A percentile compares a stretch with the other conserved stretches of the same genome.
Conservation (phyloP, 805 yeast species). For the Candida anglica region DNA sequence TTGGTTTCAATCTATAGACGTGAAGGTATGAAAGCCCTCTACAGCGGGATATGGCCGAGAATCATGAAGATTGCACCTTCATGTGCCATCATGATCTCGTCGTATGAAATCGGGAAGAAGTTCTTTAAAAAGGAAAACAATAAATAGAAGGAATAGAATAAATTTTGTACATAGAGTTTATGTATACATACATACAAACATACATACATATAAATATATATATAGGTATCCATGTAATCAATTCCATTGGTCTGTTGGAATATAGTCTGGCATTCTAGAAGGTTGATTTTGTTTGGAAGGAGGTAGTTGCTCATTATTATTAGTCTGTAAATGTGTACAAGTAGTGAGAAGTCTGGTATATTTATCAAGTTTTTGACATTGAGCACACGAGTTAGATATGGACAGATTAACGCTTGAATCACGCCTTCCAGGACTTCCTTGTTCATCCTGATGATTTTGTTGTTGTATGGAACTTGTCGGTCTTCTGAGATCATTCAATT, state of each 20-base stretch:
- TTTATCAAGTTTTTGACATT: conserved; percentile 6
- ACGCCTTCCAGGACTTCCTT: too few species aligned
- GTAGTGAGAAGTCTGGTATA: conserved; percentile 8
- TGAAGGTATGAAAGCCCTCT: conserved; percentile 84
- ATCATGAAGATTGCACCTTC: conserved; percentile 91
- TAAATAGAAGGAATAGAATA: conserved; percentile 1
- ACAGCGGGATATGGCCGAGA: conserved; percentile 83
- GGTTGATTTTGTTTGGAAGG: conserved; percentile 3
- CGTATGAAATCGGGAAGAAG: conserved; percentile 84
- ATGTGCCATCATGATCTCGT: conserved; percentile 97
- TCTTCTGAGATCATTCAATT: too few species aligned
- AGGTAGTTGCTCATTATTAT: too few species aligned
- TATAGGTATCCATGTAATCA: conserved; percentile 3
- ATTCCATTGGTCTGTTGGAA: conserved; percentile 8
- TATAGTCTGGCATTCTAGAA: conserved; percentile 5
- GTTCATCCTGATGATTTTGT: too few species aligned
- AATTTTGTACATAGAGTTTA: too few species aligned
- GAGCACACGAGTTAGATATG: conserved; percentile 7
- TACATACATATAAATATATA: not conserved
- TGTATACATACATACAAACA: too few species aligned
- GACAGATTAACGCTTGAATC: too few species aligned
- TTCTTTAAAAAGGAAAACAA: conserved; percentile 26
- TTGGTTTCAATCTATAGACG: conserved; percentile 56
- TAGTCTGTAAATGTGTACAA: conserved; percentile 9
- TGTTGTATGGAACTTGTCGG: too few species aligned